Conservation (phyloP, 1,139 yeast species). For the Kurtzmaniella natalensis region DNA sequence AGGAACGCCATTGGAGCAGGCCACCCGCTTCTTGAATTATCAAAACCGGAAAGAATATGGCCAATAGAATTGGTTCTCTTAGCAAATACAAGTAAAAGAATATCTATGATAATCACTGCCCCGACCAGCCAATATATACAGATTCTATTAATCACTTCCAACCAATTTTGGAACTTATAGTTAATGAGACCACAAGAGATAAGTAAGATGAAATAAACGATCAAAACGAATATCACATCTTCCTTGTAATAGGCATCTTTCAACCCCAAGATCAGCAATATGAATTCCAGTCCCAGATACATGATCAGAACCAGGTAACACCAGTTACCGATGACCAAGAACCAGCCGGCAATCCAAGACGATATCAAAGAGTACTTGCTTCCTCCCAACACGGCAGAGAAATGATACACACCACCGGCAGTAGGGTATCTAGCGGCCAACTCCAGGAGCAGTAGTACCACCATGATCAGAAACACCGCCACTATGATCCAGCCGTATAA, state of each 20-base stretch:
- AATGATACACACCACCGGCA: constrained; percentile 72
- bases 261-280: constrained; percentile 60
- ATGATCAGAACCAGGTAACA: constrained; percentile 69
- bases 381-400: constrained; percentile 64
- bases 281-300: constrained; percentile 71
- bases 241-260: constrained; percentile 55
- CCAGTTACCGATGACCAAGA: constrained; percentile 69
- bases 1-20: constrained; percentile 61
- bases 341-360: constrained; percentile 79
- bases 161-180: constrained; percentile 50
- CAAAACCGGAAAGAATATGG: constrained; percentile 63
- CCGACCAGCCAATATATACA: constrained; percentile 73
- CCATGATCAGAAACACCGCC: constrained; percentile 55
- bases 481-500: constrained; percentile 68
- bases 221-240: constrained; percentile 51
- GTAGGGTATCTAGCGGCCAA: constrained; percentile 72
- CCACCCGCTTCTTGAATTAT: constrained; percentile 71
- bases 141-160: constrained; percentile 59
- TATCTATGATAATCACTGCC: constrained; percentile 66
- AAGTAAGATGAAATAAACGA: constrained; percentile 54
- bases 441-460: constrained; percentile 66
- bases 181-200: constrained; percentile 59
- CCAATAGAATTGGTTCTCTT: constrained; percentile 55
- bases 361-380: constrained; percentile 49
- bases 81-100: constrained; percentile 56